These are phyloP conservation scores for Ganoderma multipileum DNA, from an alignment of 1,284 basidiomycete species.

Conservation along the genomic window DNA sequence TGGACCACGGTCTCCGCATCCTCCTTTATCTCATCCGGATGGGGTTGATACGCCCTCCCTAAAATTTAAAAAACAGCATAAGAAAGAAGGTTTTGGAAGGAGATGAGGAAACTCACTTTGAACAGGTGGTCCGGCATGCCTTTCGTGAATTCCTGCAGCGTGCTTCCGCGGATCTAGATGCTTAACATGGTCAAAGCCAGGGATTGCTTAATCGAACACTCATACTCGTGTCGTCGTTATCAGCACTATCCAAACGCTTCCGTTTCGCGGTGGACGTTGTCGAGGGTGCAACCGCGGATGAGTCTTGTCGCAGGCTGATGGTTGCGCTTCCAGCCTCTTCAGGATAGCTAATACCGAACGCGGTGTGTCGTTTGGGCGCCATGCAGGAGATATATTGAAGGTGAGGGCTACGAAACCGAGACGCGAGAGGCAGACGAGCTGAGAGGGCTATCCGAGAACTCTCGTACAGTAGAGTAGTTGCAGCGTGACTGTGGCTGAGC, in stretches of 20 bases:
- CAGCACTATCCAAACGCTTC: background rate
- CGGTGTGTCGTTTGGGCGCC: background rate
- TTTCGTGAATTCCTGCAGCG: background rate
- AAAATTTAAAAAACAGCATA: background rate
- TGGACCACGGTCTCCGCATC: constrained; percentile 1
- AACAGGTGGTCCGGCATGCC: background rate
- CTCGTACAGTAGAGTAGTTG: no score
- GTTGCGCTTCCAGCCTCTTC: background rate
- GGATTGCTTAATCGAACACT: no score
- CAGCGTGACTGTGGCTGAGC: no score
- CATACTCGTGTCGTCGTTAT: background rate
- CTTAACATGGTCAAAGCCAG: background rate
- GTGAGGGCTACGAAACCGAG: background rate
- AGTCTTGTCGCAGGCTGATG: background rate
- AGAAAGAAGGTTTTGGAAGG: background rate
- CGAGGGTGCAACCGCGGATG: background rate
- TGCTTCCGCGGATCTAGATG: no score
- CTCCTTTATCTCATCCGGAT: constrained; percentile 3
- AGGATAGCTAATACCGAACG: background rate
- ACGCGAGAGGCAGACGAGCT: background rate
- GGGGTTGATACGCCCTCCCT: background rate
- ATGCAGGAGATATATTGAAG: background rate
- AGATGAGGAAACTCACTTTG: background rate
- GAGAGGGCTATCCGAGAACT: no score
- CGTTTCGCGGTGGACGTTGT: background rate